Base-by-base conservation (phyloP, 2,329 filamentous ascomycete genomes). In the Xylariaceae sp. region DNA sequence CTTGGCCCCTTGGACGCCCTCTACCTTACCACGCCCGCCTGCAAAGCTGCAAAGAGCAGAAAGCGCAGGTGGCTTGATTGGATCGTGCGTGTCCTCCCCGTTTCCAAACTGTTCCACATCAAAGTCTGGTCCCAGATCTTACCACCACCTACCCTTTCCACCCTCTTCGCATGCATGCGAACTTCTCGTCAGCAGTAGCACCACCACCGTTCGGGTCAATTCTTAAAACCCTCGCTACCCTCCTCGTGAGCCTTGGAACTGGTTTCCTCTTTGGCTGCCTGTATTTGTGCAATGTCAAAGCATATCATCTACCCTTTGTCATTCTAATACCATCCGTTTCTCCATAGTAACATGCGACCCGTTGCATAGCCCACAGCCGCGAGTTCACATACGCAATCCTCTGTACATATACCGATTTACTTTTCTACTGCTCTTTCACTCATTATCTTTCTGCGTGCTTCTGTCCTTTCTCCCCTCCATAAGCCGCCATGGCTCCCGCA, bases 401-500 rank as follows among this genome's bases (percentile, higher is more conserved):
- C 3, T 24, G 22, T 29, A 11, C 30, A 32, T 32, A 32, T 17
- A 17, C 30, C 30, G 6, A n/a, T 4, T 11, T 36, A 19, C n/a
- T 19, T 36, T 36, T 30, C 37, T 31, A 19, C 18, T 34, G 4
- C 19, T 16, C 31, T 15, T 34, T 6, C 18, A 17, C 18, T 7
- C n/a, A 13, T 17, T 32, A n/a, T 9, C 30, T 13, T 13, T n/a
- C 13, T n/a, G 12, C 30, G 8, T n/a, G 15, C 11, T 12, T 36
- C 19, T 9, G 34, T 15, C 17, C 31, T n/a, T 31, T 44, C 13
- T 11, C 38, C 22, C 41, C 13, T 39, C 19, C 17, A 19, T 34
- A 26, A 26, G 22, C 22, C 38, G 47, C 40, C 42, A 80, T 80
- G 77, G 74, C 74, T 40, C 74, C 75, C 22, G 48, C 68, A 43